Evolutionary conservation across 768 basidiomycete genomes (phyloP), one percentile per base, ranked within the genome.

Genomic region (Piloderma croceum): DNA sequence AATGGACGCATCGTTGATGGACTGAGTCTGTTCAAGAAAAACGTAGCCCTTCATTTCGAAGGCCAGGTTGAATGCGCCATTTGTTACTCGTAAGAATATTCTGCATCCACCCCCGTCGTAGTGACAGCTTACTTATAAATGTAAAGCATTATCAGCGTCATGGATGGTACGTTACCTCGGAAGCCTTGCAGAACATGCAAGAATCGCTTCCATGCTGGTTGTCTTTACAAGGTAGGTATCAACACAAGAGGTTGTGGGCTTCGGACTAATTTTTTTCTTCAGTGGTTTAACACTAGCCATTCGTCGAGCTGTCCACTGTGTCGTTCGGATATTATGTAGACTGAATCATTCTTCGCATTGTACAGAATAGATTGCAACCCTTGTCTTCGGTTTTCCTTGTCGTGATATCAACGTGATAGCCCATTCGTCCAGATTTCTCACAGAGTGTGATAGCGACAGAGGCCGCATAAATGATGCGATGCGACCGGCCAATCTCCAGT

Each of bases 41-140:
- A 97, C 56, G 91, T 93, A 32, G 71, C 79, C 0, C 71, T 88
- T 15, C 90, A 98, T 59, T 99, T 98, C 54, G 90, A 94, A 48
- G 94, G 94, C 5, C 85, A 92, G 58, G 87, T 88, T 3, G 91
- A 94, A 51, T 99, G 96, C 60, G 90, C 94, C 1, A 97, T 99
- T 44, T 94, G 91, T 54, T 94, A 93, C 59, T 90, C 88, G 84
- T 91, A 52, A 56, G 84, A 58, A 41, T 7, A 18, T 40, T 31
- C 1, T 20, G 15, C 25, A 18, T 20, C 11, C 24, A 23, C 15
- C 13, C 7, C 12, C 5, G 22, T 36, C 36, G 17, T 38, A 7
- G 35, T 42, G 45, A 25, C 36, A 31, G 13, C 21, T 31, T 34
- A 9, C 31, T 39, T 27, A n/a, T n/a, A n/a, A n/a, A 19, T 32